Percentiles rank a stretch among this genome's conserved stretches.
Conservation (phyloP, 208 protist species). For the Crithidia bombi region DNA sequence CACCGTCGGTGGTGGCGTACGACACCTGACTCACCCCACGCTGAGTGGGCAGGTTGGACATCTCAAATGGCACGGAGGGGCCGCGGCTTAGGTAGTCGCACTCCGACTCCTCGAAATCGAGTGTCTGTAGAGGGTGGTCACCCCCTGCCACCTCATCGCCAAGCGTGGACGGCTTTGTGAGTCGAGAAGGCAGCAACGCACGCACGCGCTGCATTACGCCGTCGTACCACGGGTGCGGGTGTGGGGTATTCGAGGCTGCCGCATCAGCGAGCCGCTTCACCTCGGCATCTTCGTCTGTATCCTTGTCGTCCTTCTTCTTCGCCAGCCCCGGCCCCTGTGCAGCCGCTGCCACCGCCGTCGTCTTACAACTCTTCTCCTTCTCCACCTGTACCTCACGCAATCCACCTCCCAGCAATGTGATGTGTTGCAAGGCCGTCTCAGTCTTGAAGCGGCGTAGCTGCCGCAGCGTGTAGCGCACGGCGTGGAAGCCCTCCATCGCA, state of each 20-base stretch:
- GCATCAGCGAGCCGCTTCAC: not conserved
- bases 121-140: not conserved
- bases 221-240: not conserved
- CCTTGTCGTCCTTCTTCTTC: not conserved
- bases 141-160: not conserved
- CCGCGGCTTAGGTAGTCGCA: slow-evolving; percentile 17
- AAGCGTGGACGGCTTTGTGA: not conserved
- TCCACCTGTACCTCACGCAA: too few relatives aligned
- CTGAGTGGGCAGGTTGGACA: slow-evolving; percentile 18
- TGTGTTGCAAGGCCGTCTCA: slow-evolving; percentile 9
- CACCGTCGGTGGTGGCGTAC: not conserved
- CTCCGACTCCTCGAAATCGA: not conserved
- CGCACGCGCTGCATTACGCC: not conserved
- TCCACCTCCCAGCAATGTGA: not conserved
- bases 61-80: slow-evolving; percentile 10
- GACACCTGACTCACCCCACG: slow-evolving; percentile 2
- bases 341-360: not conserved
- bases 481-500: slow-evolving; percentile 32
- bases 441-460: slow-evolving; percentile 29
- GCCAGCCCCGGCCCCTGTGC: not conserved
- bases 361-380: too few relatives aligned
- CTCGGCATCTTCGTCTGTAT: not conserved
- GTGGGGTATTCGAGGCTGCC: not conserved
- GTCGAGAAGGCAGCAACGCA: not conserved
- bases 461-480: slow-evolving; percentile 19